Percentiles rank a stretch among this genome's conserved stretches.
Evolutionary conservation across 257 asterid genomes (phyloP).

Genomic region (Haberlea rhodopensis): DNA sequence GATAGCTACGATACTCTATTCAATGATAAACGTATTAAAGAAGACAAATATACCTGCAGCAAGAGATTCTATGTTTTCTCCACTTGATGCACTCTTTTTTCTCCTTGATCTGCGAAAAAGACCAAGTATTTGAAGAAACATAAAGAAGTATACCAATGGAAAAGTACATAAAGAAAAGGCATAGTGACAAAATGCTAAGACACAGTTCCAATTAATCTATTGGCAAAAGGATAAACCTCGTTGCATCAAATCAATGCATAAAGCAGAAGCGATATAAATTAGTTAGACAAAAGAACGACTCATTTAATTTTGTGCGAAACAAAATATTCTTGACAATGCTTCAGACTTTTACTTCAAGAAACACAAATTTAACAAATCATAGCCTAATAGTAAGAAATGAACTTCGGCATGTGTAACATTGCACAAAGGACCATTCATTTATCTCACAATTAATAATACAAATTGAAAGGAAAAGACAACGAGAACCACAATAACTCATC

Average conservation of each 20-base stretch:
- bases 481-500: too few species aligned
- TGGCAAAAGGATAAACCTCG: neutral
- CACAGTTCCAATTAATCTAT: neutral
- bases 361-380: neutral
- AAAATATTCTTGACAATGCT: neutral
- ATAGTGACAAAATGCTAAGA: neutral
- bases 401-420: neutral
- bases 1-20: neutral
- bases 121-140: neutral
- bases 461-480: too few species aligned
- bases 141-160: neutral
- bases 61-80: conserved; percentile 64
- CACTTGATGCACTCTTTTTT: conserved; percentile 69
- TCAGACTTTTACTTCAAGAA: neutral
- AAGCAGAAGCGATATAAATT: neutral
- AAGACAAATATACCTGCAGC: conserved; percentile 47
- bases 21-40: neutral
- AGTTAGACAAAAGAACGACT: neutral
- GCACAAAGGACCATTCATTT: neutral
- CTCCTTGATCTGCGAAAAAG: conserved; percentile 69
- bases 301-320: neutral
- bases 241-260: neutral
- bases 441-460: too few species aligned
- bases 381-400: neutral
- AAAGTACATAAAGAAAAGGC: neutral